Evolutionary conservation across 2,329 filamentous ascomycete genomes (phyloP), one percentile per base, ranked within the genome.

Genomic region (Monilinia vaccinii-corymbosi): DNA sequence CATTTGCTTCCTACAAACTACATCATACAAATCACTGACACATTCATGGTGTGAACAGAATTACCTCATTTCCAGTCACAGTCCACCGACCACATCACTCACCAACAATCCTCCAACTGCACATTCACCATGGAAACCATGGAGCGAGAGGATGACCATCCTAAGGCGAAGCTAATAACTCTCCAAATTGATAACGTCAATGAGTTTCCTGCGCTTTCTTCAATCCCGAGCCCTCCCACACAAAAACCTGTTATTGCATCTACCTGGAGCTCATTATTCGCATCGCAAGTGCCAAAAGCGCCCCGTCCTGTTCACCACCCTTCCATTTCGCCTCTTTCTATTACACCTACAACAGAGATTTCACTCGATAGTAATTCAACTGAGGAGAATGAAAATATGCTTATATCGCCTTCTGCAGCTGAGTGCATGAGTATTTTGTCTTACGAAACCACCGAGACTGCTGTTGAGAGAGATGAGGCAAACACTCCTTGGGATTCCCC

Each of bases 351-450:
- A 18, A 52, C 23, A 18, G 34, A 42, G 23, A 32, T 34, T 38
- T 18, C 34, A 23, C 36, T 16, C 3, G 10, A 8, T 25, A 25
- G 2, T 36, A 16, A 16, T 28, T 16, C 16, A 16, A 10, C 21
- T 6, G 4, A 9, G 10, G 48, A 36, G 32, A 36, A 53, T 34
- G 36, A 44, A 7, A 16, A 0, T 32, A 4, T 10, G 31, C 14
- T 53, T 53, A 6, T 18, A 9, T 44, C 56, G 4, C 32, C 56
- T 5, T 34, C 38, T 38, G 21, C 18, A 1, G 40, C 48, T 36
- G 48, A 45, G 53, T 53, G 38, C 38, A 59, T 53, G 47, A 59
- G 56, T 53, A 38, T 38, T 32, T 14, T 21, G 11, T 59, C 56
- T 44, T 34, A 11, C 5, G 56, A 58, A 16, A 58, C 56, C 16